A percentile compares a stretch with the other conserved stretches of the same genome.
phyloP scores from a whole-genome alignment of 768 basidiomycete genomes.

The Tricholoma flavovirens region DNA sequence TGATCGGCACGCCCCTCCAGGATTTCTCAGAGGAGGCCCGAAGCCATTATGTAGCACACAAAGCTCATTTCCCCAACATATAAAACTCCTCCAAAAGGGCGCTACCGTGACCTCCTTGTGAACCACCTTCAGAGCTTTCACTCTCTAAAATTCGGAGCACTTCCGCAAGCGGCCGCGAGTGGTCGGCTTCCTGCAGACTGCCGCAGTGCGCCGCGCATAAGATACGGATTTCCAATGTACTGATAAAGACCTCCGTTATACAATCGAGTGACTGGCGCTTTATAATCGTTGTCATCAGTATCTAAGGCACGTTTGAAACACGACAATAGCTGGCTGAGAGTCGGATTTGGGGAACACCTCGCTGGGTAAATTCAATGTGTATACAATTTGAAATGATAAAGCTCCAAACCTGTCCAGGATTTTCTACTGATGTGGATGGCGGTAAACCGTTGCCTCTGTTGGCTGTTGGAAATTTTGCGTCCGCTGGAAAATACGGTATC shows the following conservation, averaged over 20 bases:
- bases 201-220: constrained; percentile 37
- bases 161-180: constrained; percentile 35
- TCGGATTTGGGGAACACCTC: constrained; percentile 42
- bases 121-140: constrained; percentile 29
- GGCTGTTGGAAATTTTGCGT: constrained; percentile 36
- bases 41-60: constrained; percentile 24
- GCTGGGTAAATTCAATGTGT: too few relatives aligned
- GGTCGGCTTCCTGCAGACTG: constrained; percentile 41
- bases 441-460: constrained; percentile 30
- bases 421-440: constrained; percentile 40
- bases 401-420: too few relatives aligned
- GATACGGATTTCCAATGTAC: constrained; percentile 41
- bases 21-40: constrained; percentile 2
- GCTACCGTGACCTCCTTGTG: constrained; percentile 25
- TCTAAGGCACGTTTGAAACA: neutral
- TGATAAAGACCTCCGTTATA: constrained; percentile 19
- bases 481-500: constrained; percentile 12
- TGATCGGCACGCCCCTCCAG: constrained; percentile 8
- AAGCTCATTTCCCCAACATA: constrained; percentile 37
- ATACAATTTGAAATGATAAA: too few relatives aligned
- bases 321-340: constrained; percentile 28
- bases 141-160: constrained; percentile 39
- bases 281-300: neutral
- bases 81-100: constrained; percentile 32
- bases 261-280: constrained; percentile 18